Evolutionary conservation across 305 asterid species (phyloP).

Genomic region (Coffea humblotiana): DNA sequence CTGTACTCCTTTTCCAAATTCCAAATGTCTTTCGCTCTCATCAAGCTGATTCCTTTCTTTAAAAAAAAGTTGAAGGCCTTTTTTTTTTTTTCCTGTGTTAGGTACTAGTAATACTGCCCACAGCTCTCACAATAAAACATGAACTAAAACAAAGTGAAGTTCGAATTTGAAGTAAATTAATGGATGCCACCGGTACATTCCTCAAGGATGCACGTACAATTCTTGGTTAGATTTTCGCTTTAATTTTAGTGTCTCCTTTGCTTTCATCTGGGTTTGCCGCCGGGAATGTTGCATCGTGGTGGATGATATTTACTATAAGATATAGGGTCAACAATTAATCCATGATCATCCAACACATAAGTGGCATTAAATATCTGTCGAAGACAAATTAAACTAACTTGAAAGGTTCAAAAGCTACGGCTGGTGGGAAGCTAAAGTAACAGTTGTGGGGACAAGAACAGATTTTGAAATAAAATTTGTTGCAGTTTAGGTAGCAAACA

Average conservation of each 20-base stretch:
- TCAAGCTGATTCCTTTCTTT: neutral
- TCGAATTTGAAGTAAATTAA: no score
- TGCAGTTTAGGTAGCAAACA: constrained; percentile 32
- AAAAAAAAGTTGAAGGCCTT: neutral
- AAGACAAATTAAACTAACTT: neutral
- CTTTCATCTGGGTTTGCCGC: neutral
- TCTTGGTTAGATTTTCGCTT: neutral
- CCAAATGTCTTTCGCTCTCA: neutral
- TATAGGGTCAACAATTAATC: neutral
- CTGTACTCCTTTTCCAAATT: neutral
- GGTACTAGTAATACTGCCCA: no score
- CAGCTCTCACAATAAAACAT: no score
- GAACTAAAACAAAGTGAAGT: neutral
- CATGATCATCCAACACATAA: neutral
- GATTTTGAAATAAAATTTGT: constrained; percentile 17
- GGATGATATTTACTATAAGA: neutral
- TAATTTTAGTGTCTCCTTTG: neutral
- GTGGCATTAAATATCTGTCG: constrained; percentile 2
- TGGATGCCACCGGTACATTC: no score
- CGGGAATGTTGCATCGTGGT: neutral
- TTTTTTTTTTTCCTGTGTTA: neutral
- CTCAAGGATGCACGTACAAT: neutral
- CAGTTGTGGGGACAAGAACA: constrained; percentile 20
- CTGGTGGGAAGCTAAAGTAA: constrained; percentile 22
- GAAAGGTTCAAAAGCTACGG: constrained; percentile 7